These are phyloP conservation scores for Tylopilus intermedius DNA, from an alignment of 768 basidiomycete species.

Conservation along the genomic window DNA sequence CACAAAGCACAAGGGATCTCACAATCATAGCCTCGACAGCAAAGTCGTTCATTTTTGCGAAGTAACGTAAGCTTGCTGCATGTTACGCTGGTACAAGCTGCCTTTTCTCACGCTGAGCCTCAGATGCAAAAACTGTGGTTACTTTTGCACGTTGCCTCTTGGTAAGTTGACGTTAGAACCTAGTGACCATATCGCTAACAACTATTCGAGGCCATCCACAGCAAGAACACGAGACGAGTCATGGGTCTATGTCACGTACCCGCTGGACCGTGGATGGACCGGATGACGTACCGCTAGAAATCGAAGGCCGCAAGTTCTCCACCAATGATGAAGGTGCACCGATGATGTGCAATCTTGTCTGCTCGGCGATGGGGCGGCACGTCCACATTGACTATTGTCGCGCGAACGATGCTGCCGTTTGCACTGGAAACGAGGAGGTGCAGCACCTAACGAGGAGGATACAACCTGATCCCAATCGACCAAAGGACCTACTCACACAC, in stretches of 20 bases:
- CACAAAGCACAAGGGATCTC: constrained; percentile 40
- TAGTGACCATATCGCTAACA: neutral
- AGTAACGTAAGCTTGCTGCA: constrained; percentile 31
- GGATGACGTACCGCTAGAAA: constrained; percentile 46
- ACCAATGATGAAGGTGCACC: constrained; percentile 54
- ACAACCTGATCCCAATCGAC: constrained; percentile 40
- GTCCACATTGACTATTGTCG: constrained; percentile 56
- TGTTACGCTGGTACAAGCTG: neutral
- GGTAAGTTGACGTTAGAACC: constrained; percentile 30
- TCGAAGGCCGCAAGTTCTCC: constrained; percentile 53
- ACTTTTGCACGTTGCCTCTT: constrained; percentile 53
- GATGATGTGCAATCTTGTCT: constrained; percentile 60
- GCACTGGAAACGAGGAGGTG: constrained; percentile 37
- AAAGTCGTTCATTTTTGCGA: constrained; percentile 54
- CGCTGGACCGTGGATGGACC: constrained; percentile 54
- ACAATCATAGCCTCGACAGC: constrained; percentile 43
- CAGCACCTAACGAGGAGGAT: constrained; percentile 44
- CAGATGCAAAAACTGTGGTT: constrained; percentile 53
- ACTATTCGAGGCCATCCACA: constrained; percentile 47
- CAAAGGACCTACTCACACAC: constrained; percentile 55
- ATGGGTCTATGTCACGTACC: constrained; percentile 59
- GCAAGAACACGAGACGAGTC: constrained; percentile 56
- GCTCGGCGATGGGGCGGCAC: constrained; percentile 52
- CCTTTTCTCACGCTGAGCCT: neutral
- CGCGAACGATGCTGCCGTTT: constrained; percentile 32